phyloP scores from a whole-genome alignment of 2,329 filamentous ascomycete species.

The Ceratocystis colombiana region DNA sequence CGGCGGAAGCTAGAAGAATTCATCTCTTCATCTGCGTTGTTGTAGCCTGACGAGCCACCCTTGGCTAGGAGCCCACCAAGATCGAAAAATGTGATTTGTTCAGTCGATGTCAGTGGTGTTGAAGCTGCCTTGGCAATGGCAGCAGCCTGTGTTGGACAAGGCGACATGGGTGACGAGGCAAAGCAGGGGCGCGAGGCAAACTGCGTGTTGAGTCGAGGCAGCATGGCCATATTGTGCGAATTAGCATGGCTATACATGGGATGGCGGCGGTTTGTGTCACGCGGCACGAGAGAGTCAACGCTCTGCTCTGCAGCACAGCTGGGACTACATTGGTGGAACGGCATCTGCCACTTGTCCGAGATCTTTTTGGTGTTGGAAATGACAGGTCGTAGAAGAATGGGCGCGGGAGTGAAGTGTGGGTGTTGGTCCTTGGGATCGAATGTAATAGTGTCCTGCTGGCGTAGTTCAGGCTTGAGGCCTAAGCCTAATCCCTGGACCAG shows the following conservation, averaged over 20 bases:
- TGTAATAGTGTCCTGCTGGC: slow-evolving; percentile 29
- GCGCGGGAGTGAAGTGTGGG: slow-evolving; percentile 34
- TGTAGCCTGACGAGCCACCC: slow-evolving; percentile 31
- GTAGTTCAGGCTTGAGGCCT: slow-evolving; percentile 47
- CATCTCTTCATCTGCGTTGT: slow-evolving; percentile 10
- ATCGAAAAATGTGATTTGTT: slow-evolving; percentile 68
- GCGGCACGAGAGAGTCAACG: slow-evolving; percentile 38
- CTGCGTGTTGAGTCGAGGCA: slow-evolving; percentile 35
- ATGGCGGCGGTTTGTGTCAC: slow-evolving; percentile 29
- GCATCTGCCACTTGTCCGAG: slow-evolving; percentile 41
- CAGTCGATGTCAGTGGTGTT: slow-evolving; percentile 29
- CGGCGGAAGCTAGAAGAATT: slow-evolving; percentile 31
- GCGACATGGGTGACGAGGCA: slow-evolving; percentile 30
- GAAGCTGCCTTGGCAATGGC: slow-evolving; percentile 22
- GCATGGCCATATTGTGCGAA: slow-evolving; percentile 29
- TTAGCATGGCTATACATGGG: slow-evolving; percentile 17
- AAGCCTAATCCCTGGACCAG: slow-evolving; percentile 72
- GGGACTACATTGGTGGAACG: slow-evolving; percentile 32
- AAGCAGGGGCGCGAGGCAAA: slow-evolving; percentile 28
- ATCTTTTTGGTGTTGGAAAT: slow-evolving; percentile 28
- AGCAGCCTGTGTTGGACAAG: slow-evolving; percentile 14
- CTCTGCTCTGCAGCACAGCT: slow-evolving; percentile 35
- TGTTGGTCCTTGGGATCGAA: slow-evolving; percentile 29
- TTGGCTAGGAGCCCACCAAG: slow-evolving; percentile 64
- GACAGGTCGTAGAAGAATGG: slow-evolving; percentile 25